Base-by-base conservation (phyloP, 805 yeast genomes). In the Cyberlindnera japonica region DNA sequence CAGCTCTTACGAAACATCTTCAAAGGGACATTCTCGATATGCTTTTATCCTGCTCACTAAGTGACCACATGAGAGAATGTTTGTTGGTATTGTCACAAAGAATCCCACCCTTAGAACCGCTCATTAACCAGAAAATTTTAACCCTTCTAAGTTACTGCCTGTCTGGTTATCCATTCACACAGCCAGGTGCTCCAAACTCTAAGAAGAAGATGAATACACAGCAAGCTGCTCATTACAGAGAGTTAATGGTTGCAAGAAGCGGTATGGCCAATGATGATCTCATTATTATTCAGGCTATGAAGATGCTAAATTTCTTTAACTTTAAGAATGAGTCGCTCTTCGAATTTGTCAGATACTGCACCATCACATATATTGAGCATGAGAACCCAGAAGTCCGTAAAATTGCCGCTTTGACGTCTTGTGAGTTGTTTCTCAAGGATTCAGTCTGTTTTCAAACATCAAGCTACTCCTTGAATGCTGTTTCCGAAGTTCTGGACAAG, bases 1-100 rank as follows among this genome's bases (percentile, higher is more conserved):
- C 96, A 11, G 95, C 96, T 0, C 68, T 91, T 41, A 86, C 96
- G 0, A 93, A 91, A 56, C 89, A 87, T 58, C 65, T 93, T 40
- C 90, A 88, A 48, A 75, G 82, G 46, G 95, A 87, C 53, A 72
- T 91, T 17, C 64, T 91, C 37, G 90, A 83, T 49, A 71, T 85
- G 63, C 75, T 91, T 64, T 72, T 91, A 51, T 75, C 81, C 35
- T 88, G 96, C 45, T 85, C 96, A 0, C 71, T 91, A 38, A 83
- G 88, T n/a, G 82, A 79, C 49, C 82, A 84, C 47, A 79, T 91
- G 79, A 81, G 87, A 55, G 79, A 79, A 44, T 83, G 93, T 12
- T 59, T 91, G 23, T 72, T 76, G 43, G 75, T 79, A 3, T 71
- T 91, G 19, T 80, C 81, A 20, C 74, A 71, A 2, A 74, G 83